Base-by-base conservation (phyloP, 805 yeast genomes). In the Yarrowia sp. region DNA sequence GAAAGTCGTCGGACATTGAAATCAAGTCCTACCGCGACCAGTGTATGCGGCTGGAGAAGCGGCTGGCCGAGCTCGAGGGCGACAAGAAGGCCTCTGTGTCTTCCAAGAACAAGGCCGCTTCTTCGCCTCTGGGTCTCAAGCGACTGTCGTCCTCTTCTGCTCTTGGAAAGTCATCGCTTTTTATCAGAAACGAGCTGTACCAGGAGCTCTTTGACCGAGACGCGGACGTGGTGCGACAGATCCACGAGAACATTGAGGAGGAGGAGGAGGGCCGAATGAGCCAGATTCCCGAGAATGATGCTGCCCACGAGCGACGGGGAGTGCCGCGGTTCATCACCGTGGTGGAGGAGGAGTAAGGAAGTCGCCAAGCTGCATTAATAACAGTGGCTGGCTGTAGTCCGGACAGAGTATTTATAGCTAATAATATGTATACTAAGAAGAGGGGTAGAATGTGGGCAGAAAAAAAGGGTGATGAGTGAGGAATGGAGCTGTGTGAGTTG, bases 201-300 rank as follows among this genome's bases (percentile, higher is more conserved):
- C 71, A 60, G 39, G 53, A 44, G 30, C 68, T 61, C n/a, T 66
- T 58, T 46, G 52, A 66, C 14, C 49, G 44, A n/a, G 66, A 52
- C 17, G 66, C 64, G 1, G 55, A 56, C 15, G 56, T 36, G 38
- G 63, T 61, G 15, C 17, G 55, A n/a, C 15, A 61, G 36, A 61
- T 61, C 38, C 66, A 61, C 30, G 66, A 61, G 17, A 61, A 24
- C n/a, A 46, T 61, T 14, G 66, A 61, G 36, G 55, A 46, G 24
- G 66, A 47, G 55, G 58, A 52, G 19, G 58, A 52, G 17, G 58
- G 58, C 0, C 43, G 58, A 5, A 19, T 14, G 43, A 36, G 14
- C 15, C 20, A 34, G 56, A 14, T 30, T 8, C 36, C 24, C 3
- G 56, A 50, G 30, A 34, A 10, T 6, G 19, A 52, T 2, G 30